Percentiles rank a stretch among this genome's conserved stretches.
Evolutionary conservation across 83 land plant genomes (phyloP).

Genomic region (Thuja plicata): DNA sequence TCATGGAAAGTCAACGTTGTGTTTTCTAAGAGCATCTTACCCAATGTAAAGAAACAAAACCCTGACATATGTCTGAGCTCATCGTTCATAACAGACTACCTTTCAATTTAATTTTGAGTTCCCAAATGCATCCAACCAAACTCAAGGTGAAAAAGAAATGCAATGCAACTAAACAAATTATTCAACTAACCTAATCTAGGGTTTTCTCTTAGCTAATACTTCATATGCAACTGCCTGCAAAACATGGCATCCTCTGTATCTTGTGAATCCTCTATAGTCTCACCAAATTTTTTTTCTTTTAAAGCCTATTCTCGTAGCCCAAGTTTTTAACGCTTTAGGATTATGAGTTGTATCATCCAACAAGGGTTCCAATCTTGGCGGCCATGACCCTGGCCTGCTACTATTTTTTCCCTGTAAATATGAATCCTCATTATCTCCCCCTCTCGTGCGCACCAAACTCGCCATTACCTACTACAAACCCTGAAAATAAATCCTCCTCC

Average conservation of each 20-base stretch:
- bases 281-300: slow-evolving; percentile 55
- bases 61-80: background rate
- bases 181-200: slow-evolving; percentile 69
- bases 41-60: background rate
- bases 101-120: background rate
- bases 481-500: background rate
- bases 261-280: slow-evolving; percentile 30
- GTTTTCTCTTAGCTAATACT: slow-evolving; percentile 68
- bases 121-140: background rate
- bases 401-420: background rate
- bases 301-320: slow-evolving; percentile 91
- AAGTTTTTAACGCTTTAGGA: slow-evolving; percentile 70
- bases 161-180: background rate
- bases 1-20: slow-evolving; percentile 10
- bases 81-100: background rate
- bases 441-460: background rate
- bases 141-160: background rate
- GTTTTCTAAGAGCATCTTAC: background rate
- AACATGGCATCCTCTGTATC: slow-evolving; percentile 39
- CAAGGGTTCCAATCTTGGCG: slow-evolving; percentile 61
- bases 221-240: slow-evolving; percentile 46
- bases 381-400: slow-evolving; percentile 32
- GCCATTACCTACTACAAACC: background rate
- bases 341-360: slow-evolving; percentile 50
- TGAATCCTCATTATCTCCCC: background rate